Percentiles rank a stretch among this genome's conserved stretches.
Conservation (phyloP, 257 asterid genomes). For the Thymus quinquecostatus region DNA sequence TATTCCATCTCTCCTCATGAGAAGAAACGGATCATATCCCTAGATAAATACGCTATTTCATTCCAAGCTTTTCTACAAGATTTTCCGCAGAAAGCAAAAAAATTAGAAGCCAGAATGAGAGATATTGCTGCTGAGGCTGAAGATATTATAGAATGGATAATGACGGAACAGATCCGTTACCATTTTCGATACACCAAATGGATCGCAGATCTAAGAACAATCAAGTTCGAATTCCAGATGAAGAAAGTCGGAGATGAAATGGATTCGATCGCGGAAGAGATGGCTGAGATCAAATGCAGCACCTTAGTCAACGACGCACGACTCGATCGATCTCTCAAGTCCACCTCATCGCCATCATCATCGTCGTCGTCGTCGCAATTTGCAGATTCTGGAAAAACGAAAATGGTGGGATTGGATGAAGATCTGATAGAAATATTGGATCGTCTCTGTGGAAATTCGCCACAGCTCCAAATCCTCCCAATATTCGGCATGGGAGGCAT, state of each 20-base stretch:
- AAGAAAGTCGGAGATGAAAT: conserved; percentile 3
- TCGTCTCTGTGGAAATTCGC: conserved; percentile 16
- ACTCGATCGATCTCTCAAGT: too few species aligned
- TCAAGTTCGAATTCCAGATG: background rate
- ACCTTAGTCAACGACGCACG: background rate
- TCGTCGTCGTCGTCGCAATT: conserved; percentile 12
- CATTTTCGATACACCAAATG: background rate
- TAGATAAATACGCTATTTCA: background rate
- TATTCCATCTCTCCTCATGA: background rate
- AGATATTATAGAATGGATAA: background rate
- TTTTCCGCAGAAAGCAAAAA: background rate
- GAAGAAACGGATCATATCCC: background rate
- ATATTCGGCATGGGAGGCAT: conserved; percentile 31
- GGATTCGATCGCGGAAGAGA: background rate
- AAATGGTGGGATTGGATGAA: conserved; percentile 24
- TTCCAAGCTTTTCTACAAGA: conserved; percentile 3
- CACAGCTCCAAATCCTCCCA: conserved; percentile 23
- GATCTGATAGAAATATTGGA: conserved; percentile 19
- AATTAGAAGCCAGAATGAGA: background rate
- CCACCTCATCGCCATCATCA: background rate
- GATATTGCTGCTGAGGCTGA: background rate
- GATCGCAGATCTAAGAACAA: background rate
- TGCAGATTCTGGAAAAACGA: background rate
- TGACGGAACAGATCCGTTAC: background rate
- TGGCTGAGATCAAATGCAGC: conserved; percentile 8